These are phyloP conservation scores for Cyamopsis tetragonoloba DNA, from an alignment of 306 rosid species.

Conservation along the genomic window DNA sequence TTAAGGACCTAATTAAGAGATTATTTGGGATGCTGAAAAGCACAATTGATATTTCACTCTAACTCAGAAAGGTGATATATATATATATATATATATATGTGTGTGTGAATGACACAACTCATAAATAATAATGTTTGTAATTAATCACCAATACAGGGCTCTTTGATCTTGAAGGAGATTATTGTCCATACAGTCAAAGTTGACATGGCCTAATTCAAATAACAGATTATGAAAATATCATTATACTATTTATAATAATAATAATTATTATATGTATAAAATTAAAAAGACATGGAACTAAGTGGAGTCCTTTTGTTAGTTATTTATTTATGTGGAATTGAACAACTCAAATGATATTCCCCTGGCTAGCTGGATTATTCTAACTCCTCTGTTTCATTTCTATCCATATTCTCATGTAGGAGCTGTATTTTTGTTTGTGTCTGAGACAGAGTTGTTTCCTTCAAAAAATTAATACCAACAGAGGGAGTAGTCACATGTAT, in stretches of 20 bases:
- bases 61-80: not conserved
- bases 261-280: not conserved
- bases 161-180: not conserved
- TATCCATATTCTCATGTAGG: not conserved
- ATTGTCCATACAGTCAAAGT: not conserved
- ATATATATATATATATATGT: too few species aligned
- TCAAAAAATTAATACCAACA: slow-evolving; percentile 1
- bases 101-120: slow-evolving; percentile 5
- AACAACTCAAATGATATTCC: slow-evolving; percentile 29
- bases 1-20: too few species aligned
- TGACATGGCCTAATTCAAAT: not conserved
- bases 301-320: slow-evolving; percentile 38
- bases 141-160: not conserved
- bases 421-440: slow-evolving; percentile 1
- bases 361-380: slow-evolving; percentile 31
- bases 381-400: slow-evolving; percentile 6
- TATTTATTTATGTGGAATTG: slow-evolving; percentile 14
- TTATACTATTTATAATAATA: too few species aligned
- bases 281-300: not conserved
- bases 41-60: not conserved
- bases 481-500: not conserved
- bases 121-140: slow-evolving; percentile 1
- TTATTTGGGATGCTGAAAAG: not conserved
- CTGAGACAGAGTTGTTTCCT: slow-evolving; percentile 1
- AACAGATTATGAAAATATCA: not conserved